Evolutionary conservation across 1,284 basidiomycete genomes (phyloP).

Genomic region (Cryptococcus hybrid): DNA sequence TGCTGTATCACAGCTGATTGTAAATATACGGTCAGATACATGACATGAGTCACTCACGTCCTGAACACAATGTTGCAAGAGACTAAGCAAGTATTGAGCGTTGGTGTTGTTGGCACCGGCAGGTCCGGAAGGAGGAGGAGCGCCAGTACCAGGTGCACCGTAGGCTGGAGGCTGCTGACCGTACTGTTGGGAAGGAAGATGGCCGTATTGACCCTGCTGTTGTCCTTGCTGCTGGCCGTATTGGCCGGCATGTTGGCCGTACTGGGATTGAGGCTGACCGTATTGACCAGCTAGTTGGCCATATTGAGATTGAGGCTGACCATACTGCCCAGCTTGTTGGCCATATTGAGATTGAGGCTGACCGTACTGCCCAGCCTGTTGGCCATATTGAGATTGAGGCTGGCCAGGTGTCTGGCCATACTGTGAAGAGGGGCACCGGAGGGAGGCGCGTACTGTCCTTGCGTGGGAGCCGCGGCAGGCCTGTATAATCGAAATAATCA

Average conservation of each 20-base stretch:
- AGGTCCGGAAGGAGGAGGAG: conserved; percentile 20
- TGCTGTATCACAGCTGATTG: conserved; percentile 32
- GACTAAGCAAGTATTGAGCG: conserved; percentile 28
- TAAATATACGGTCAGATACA: not conserved
- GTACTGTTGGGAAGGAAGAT: conserved; percentile 30
- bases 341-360: conserved; percentile 33
- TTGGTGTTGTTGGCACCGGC: conserved; percentile 25
- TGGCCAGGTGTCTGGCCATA: conserved; percentile 1
- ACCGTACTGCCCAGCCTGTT: conserved; percentile 23
- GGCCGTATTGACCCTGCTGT: conserved; percentile 27
- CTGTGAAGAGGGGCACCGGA: conserved; percentile 10
- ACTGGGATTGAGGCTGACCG: conserved; percentile 28
- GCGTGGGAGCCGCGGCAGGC: not conserved
- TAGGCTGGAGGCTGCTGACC: conserved; percentile 34
- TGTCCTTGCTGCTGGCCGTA: conserved; percentile 28
- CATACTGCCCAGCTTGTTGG: conserved; percentile 25
- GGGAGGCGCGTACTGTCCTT: conserved; percentile 17
- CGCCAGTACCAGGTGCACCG: conserved; percentile 20
- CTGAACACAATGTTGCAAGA: conserved; percentile 48
- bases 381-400: conserved; percentile 29
- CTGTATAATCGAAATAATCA: not conserved
- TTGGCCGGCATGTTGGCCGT: conserved; percentile 35
- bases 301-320: conserved; percentile 30
- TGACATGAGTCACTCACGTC: conserved; percentile 36
- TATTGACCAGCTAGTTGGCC: conserved; percentile 31